Evolutionary conservation across 1,284 basidiomycete species (phyloP), one percentile per base, ranked within the genome.

Genomic region (Porogramme epimiltina): DNA sequence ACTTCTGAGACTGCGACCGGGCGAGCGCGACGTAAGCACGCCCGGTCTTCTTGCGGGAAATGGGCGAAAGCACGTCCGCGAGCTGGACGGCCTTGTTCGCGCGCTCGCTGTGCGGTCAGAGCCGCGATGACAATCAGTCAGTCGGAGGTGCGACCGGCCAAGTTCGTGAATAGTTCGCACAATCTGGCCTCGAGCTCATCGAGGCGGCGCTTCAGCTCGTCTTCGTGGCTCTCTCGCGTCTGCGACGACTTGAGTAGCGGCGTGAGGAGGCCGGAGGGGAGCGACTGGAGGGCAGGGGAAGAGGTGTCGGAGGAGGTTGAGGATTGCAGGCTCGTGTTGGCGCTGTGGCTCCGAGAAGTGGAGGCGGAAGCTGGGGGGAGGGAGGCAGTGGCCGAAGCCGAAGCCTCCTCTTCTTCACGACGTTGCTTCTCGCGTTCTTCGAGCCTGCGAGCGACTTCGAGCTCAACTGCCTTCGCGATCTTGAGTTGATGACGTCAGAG

Each of bases 1-100:
- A 89, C 87, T 87, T 87, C 68, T 88, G 84, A 3, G 86, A 86
- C 66, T 88, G 84, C n/a, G 83, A 78, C 24, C 88, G 75, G 15
- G 88, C 89, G 18, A 89, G 79, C 20, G 85, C 79, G 31, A 90
- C 85, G 63, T 88, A 89, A 3, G 87, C 86, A 20, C 85, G 73
- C 11, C 88, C 87, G 0, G 82, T 85, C 71, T 86, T 87, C 77
- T 89, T 90, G 66, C 79, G 81, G 8, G 86, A 86, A 22, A 79
- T 73, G 3, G 88, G 87, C 4, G 87, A 87, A 47, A 89, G 69
- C 4, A 78, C 78, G 59, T 81, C 80, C 11, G 80, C 80, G 16
- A 84, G 73, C 45, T 81, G 77, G 9, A 74, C 66, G 51, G 87
- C 85, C 62, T 80, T 80, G 61, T 74, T 80, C 8, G 78, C 78